Evolutionary conservation across 345 rosid genomes (phyloP), one percentile per base, ranked within the genome.

Genomic region (Ricinus communis): DNA sequence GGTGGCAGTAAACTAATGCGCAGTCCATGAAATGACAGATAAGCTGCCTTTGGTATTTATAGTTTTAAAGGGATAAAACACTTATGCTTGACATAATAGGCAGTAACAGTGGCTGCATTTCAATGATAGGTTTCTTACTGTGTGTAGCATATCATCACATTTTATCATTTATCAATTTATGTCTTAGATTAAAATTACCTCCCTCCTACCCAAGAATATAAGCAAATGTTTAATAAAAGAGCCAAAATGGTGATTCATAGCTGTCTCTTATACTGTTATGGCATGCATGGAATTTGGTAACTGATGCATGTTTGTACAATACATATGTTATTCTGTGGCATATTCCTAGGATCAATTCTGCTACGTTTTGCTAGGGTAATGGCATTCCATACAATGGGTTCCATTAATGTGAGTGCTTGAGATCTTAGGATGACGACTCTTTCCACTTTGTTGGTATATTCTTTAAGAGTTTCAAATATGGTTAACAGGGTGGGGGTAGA

Each of bases 401-500:
- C 25, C 11, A 5, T 60, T 16, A 33, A 31, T 31, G n/a, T 60
- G 40, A 16, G 25, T 33, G 64, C 45, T 9, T 28, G 28, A 22
- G 28, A 5, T 31, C 25, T 31, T 31, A 60, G 33, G 62, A 57
- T 57, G 50, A 66, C 27, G n/a, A 33, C n/a, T 63, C 13, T 28
- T 67, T 52, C 46, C 51, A 47, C 27, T 51, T 77, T 64, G 22
- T 28, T 50, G 36, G 49, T 71, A 40, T 63, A 40, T 79, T 45
- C 50, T 68, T 21, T 36, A 73, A 71, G 65, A 46, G 58, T 41
- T 84, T 51, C 63, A 65, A 71, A 65, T 64, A 54, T 75, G 77
- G 11, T 71, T 82, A 71, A 52, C 71, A 95, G 97, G 91, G 80
- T 73, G 90, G 88, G 38, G 84, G 84, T 60, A 80, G 80, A 70